Base-by-base conservation (phyloP, 1,139 yeast species). In the Nakaseomyces delphensis region DNA sequence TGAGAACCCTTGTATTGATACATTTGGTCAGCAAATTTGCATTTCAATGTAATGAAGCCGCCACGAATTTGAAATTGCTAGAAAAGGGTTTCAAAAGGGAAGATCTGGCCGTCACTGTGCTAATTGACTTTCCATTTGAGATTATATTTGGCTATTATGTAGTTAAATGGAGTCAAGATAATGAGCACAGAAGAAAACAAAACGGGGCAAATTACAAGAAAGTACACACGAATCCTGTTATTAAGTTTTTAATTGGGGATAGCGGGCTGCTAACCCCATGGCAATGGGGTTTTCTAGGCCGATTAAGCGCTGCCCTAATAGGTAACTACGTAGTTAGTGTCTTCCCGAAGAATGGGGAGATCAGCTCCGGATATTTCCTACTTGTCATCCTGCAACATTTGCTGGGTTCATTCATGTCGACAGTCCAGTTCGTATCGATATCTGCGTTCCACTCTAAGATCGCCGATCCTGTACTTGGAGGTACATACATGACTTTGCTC, bases 71-170 rank as follows among this genome's bases (percentile, higher is more conserved):
- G 54, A 91, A 89, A 59, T 69, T 93, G 20, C 68, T 91, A n/a
- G 99, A 91, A 60, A 83, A 82, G 57, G 99, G 99, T 0, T 76
- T 91, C 41, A 79, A 93, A 28, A 85, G 89, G 57, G 98, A 91
- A 62, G 97, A 91, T 60, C 70, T 91, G 38, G 94, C 97, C 1
- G 76, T 91, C 13, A 85, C 96, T 0, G 98, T 91, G 0, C 66
- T 91, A 42, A 84, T 93, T 42, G 96, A 91, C 60, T 91, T 91
- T 64, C 99, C 99, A 6, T 87, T 91, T 64, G 98, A 93, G 62
- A 82, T 91, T 62, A 65, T 91, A 3, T 89, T 91, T 65, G 97
- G 98, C 0, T 91, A 87, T 61, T 89, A 87, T 56, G 95, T 95
- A 1, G 98, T 96, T 3, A 77, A 87, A 54, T 87, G 96, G 96